Percentiles rank a stretch among this genome's conserved stretches.
Evolutionary conservation across 495 filamentous ascomycete species (phyloP).

Genomic region (Xylaria intraflava): DNA sequence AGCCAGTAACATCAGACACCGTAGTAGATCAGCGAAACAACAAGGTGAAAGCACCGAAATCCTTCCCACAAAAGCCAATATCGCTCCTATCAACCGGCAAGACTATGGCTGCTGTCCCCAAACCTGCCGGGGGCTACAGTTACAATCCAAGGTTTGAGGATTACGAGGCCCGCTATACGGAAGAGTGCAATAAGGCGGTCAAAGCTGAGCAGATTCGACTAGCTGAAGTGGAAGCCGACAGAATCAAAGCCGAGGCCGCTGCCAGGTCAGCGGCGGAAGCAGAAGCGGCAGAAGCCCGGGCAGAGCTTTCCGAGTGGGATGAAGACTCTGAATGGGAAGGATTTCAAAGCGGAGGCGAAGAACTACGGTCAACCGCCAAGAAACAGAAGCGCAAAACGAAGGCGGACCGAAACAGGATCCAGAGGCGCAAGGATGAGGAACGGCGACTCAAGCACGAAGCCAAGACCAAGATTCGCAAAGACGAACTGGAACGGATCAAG

Average conservation of each 20-base stretch:
- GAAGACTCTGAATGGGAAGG: constrained; percentile 88
- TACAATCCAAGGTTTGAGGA: constrained; percentile 87
- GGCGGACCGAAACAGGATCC: constrained; percentile 77
- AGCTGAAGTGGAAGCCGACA: constrained; percentile 57
- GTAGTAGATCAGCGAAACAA: constrained; percentile 25
- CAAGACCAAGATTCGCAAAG: constrained; percentile 60
- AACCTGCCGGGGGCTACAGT: constrained; percentile 72
- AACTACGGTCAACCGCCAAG: constrained; percentile 62
- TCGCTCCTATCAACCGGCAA: constrained; percentile 75
- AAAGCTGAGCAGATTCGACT: constrained; percentile 73
- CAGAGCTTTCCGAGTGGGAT: constrained; percentile 62
- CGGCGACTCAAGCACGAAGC: constrained; percentile 61
- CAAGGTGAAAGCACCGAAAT: constrained; percentile 63
- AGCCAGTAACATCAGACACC: constrained; percentile 32
- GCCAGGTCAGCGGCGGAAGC: constrained; percentile 53
- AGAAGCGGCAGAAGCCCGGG: constrained; percentile 58
- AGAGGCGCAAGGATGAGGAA: constrained; percentile 81
- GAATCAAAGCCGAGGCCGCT: constrained; percentile 44
- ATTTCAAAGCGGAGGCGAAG: constrained; percentile 58
- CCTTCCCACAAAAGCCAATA: constrained; percentile 67
- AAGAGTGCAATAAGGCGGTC: constrained; percentile 70
- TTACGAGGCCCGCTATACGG: constrained; percentile 66
- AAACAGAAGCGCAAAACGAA: constrained; percentile 76
- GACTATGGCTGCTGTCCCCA: constrained; percentile 65
- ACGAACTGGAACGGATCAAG: constrained; percentile 58